A percentile compares a stretch with the other conserved stretches of the same genome.
Evolutionary conservation across 176 grass and related monocot species (phyloP).

Genomic region (Hordeum vulgare): MorexV3_pseudomolecules_assembly NC_058518.1:391618981-391619480

Average conservation of each 20-base stretch:
- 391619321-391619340: conserved; percentile 26
- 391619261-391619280: neutral
- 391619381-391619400: conserved; percentile 19
- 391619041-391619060: neutral
- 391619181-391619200: neutral
- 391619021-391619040: neutral
- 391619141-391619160: neutral
- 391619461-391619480: conserved; percentile 21
- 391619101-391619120: neutral
- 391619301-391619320: neutral
- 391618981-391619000: neutral
- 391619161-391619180: neutral
- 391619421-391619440: conserved; percentile 25
- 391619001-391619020: neutral
- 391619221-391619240: conserved; percentile 24
- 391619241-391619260: conserved; percentile 18
- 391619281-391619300: neutral
- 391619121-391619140: neutral
- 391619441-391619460: conserved; percentile 27
- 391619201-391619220: neutral
- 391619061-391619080: neutral
- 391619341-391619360: conserved; percentile 23
- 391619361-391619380: conserved; percentile 16
- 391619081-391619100: neutral
- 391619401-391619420: neutral